Evolutionary conservation across 495 filamentous ascomycete genomes (phyloP).

Genomic region (Neurospora sp.): DNA sequence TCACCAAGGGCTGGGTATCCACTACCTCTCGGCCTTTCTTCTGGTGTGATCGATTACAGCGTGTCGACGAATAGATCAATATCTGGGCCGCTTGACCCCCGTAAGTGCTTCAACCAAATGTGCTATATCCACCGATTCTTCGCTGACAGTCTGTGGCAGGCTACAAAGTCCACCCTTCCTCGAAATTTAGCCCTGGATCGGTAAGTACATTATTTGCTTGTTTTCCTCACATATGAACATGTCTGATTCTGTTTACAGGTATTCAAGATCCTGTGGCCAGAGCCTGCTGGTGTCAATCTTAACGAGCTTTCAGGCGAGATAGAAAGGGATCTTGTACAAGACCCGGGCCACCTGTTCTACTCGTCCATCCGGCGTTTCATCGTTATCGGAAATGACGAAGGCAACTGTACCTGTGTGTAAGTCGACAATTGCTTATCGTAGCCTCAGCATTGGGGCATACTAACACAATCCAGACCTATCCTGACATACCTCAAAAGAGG

Average conservation of each 20-base stretch:
- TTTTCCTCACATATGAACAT: no score
- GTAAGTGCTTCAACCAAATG: neutral
- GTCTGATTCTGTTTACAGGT: slow-evolving; percentile 20
- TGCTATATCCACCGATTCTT: neutral
- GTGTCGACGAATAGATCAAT: neutral
- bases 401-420: slow-evolving; percentile 41
- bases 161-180: slow-evolving; percentile 31
- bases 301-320: slow-evolving; percentile 7
- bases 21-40: neutral
- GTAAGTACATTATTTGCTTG: slow-evolving; percentile 13
- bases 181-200: slow-evolving; percentile 30
- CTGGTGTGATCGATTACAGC: neutral
- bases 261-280: slow-evolving; percentile 39
- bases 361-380: slow-evolving; percentile 37
- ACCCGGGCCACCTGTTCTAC: slow-evolving; percentile 18
- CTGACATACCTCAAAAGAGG: slow-evolving; percentile 35
- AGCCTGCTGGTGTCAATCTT: slow-evolving; percentile 27
- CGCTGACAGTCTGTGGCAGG: slow-evolving; percentile 16
- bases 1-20: neutral
- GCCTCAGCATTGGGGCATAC: neutral
- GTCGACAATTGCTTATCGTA: slow-evolving; percentile 1
- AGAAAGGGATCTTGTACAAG: neutral
- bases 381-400: slow-evolving; percentile 36
- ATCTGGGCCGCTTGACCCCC: slow-evolving; percentile 4
- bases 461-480: slow-evolving; percentile 28